phyloP scores from a whole-genome alignment of 2,329 filamentous ascomycete genomes.

The Xylariaceae sp. region DNA sequence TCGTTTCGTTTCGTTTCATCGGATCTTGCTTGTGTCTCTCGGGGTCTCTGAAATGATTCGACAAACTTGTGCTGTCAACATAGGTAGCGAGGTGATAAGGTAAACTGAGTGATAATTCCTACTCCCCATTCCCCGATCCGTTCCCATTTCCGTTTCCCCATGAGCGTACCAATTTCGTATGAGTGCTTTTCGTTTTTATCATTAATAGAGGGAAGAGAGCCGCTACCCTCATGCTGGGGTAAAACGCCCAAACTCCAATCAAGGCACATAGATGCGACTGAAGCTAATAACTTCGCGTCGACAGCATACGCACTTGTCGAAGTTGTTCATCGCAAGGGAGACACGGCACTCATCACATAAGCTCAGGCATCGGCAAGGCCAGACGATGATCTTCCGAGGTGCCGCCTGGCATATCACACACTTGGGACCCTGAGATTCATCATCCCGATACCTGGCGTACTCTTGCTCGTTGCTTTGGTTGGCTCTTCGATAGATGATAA shows the following conservation, averaged over 20 bases:
- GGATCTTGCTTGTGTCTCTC: too few species aligned
- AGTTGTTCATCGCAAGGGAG: slow-evolving; percentile 93
- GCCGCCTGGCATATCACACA: slow-evolving; percentile 90
- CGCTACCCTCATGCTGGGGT: too few species aligned
- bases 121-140: too few species aligned
- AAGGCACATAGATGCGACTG: slow-evolving; percentile 82
- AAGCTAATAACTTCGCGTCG: slow-evolving; percentile 83
- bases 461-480: slow-evolving; percentile 21
- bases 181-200: background rate
- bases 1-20: too few species aligned
- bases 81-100: too few species aligned
- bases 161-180: background rate
- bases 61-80: too few species aligned
- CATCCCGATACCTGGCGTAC: slow-evolving; percentile 4
- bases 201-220: background rate
- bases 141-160: too few species aligned
- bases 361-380: slow-evolving; percentile 92
- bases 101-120: too few species aligned
- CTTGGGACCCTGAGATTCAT: slow-evolving; percentile 60
- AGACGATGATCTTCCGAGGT: slow-evolving; percentile 85
- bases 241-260: background rate
- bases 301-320: slow-evolving; percentile 93
- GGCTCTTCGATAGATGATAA: slow-evolving; percentile 49
- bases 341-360: slow-evolving; percentile 94
- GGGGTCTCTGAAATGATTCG: too few species aligned